Conservation (phyloP, 257 asterid genomes). For the Prunella vulgaris region DNA sequence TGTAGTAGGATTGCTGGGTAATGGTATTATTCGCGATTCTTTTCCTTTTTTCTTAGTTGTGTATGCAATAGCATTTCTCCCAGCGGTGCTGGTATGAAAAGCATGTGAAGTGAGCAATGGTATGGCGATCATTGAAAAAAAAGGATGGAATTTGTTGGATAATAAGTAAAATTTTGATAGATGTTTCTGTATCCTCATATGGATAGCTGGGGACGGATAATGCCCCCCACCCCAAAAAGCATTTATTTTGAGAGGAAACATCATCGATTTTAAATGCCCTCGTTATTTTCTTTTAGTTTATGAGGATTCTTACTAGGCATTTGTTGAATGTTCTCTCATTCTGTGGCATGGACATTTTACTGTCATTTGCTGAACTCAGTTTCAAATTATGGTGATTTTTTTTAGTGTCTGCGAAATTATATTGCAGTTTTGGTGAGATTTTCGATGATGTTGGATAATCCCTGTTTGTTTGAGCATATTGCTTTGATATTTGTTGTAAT, state of each 20-base stretch:
- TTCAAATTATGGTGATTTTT: background rate
- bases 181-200: background rate
- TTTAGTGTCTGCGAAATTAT: background rate
- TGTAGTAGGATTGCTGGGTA: background rate
- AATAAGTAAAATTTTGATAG: background rate
- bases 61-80: background rate
- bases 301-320: background rate
- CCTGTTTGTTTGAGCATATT: background rate
- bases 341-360: background rate
- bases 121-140: background rate
- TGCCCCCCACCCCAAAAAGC: background rate
- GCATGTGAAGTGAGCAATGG: background rate
- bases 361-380: background rate
- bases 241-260: background rate
- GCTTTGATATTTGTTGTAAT: background rate
- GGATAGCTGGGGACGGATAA: background rate
- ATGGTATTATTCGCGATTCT: background rate
- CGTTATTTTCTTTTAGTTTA: background rate
- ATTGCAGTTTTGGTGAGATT: background rate
- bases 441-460: constrained; percentile 1
- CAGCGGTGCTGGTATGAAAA: background rate
- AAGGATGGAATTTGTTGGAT: background rate
- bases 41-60: background rate
- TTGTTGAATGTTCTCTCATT: constrained; percentile 4
- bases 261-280: background rate